Conservation (phyloP, 1,284 basidiomycete species). For the Moniliophthora roreri region DNA sequence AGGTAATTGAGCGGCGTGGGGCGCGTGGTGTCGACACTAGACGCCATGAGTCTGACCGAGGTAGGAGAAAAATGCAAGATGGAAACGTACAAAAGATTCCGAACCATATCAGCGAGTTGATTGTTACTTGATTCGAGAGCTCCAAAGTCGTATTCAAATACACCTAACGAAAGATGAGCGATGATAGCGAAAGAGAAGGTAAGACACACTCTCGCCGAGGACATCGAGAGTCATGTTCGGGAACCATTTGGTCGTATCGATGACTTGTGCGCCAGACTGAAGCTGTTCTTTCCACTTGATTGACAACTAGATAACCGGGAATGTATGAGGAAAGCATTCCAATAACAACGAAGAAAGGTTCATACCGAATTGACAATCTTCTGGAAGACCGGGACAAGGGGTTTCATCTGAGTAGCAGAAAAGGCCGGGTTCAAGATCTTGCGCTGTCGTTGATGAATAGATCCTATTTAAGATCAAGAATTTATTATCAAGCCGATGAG, state of each 20-base stretch:
- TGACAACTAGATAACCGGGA: constrained; percentile 4
- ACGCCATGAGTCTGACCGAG: constrained; percentile 18
- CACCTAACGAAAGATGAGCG: constrained; percentile 11
- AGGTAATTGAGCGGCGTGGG: neutral
- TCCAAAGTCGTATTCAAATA: constrained; percentile 17
- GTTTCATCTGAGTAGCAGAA: constrained; percentile 15
- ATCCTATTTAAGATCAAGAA: too few relatives aligned
- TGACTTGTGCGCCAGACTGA: neutral
- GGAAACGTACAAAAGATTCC: constrained; percentile 29
- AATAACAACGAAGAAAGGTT: neutral
- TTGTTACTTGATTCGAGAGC: constrained; percentile 22
- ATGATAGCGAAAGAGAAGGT: neutral
- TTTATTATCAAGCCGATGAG: too few relatives aligned
- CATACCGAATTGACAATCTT: constrained; percentile 10
- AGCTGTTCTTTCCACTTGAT: constrained; percentile 6
- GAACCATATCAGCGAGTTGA: constrained; percentile 21
- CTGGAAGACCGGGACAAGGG: constrained; percentile 15
- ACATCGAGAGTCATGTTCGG: constrained; percentile 12
- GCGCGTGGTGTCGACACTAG: constrained; percentile 7
- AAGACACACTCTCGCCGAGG: constrained; percentile 13
- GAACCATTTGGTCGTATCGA: constrained; percentile 9
- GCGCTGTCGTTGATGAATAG: constrained; percentile 17
- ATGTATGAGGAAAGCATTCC: neutral
- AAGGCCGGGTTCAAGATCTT: constrained; percentile 21
- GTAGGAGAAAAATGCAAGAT: neutral